phyloP scores from a whole-genome alignment of 2,329 filamentous ascomycete species.

The Atkinsonella texensis region DNA sequence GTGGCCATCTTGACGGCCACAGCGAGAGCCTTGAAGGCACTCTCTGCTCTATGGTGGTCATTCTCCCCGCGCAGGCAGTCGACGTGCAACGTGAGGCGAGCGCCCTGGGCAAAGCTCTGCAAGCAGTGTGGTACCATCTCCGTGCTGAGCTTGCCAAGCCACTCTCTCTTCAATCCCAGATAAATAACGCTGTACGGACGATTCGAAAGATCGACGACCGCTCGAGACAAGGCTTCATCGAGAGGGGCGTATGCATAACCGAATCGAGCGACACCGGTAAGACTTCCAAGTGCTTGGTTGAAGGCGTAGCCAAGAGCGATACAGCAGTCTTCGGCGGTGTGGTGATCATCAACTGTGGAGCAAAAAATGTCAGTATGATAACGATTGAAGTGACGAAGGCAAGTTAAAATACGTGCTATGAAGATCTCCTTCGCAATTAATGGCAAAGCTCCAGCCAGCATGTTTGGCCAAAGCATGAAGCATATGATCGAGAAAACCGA shows the following conservation, averaged over 20 bases:
- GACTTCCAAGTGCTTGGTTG: slow-evolving; percentile 63
- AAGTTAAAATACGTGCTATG: slow-evolving; percentile 55
- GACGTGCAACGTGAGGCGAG: slow-evolving; percentile 87
- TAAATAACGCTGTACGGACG: slow-evolving; percentile 77
- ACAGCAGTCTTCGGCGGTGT: slow-evolving; percentile 92
- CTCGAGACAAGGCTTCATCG: slow-evolving; percentile 87
- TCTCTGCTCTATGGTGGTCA: slow-evolving; percentile 93
- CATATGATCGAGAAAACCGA: slow-evolving; percentile 98
- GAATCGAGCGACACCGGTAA: slow-evolving; percentile 76
- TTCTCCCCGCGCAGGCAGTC: slow-evolving; percentile 85
- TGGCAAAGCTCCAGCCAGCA: slow-evolving; percentile 78
- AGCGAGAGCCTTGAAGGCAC: slow-evolving; percentile 91
- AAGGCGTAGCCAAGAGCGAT: slow-evolving; percentile 84
- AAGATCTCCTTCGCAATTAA: slow-evolving; percentile 78
- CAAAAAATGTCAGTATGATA: neutral
- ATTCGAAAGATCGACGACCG: slow-evolving; percentile 90
- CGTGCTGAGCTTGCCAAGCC: slow-evolving; percentile 81
- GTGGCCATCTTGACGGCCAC: slow-evolving; percentile 74
- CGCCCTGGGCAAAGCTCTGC: slow-evolving; percentile 84
- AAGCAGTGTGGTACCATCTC: slow-evolving; percentile 98
- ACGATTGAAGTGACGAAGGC: neutral
- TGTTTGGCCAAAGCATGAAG: slow-evolving; percentile 94
- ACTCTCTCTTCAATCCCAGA: slow-evolving; percentile 77
- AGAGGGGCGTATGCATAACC: slow-evolving; percentile 86
- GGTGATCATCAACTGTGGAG: slow-evolving; percentile 80